Base-by-base conservation (phyloP, 2,329 filamentous ascomycete genomes). In the Leptographium radiaticola region DNA sequence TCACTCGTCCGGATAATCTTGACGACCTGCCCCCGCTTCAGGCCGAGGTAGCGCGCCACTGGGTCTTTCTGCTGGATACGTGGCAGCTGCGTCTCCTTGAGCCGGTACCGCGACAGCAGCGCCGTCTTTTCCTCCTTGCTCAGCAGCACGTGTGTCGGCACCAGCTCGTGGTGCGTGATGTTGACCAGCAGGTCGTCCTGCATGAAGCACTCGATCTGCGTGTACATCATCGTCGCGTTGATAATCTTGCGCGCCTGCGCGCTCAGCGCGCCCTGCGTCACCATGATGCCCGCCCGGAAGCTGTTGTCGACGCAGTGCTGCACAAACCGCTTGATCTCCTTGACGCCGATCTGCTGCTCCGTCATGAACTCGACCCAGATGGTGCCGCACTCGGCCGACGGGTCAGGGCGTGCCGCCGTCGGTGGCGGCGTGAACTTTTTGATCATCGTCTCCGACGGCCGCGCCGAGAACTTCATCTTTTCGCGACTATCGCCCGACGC, bases 1-100 rank as follows among this genome's bases (percentile, higher is more conserved):
- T 97, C 93, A 65, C 85, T 90, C 68, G 86, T 90, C 60, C 93
- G 79, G 64, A 98, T 96, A 63, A 98, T 98, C 80, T 98, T 98
- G 64, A 98, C 93, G 4, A 98, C 90, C 70, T 96, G 87, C 4
- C 90, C 89, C 66, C 90, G 80, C 74, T 87, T 86, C 66, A 98
- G 74, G 13, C 93, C 93, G 53, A 96, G 74, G 68, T 97, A 98
- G 63, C 86, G 84, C 31, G 93, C 88, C 52, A 98, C 89, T 4
- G 93, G 93, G 68, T 98, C 93, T 61, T 87, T 87, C 60, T 87
- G 80, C 69, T 95, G 81, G 63, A 98, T 95, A 54, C 93, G 80
- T 6, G 93, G 93, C 65, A 98, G 75, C 74, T 98, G 93, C 11
- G 89, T 96, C 77, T 98, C 93, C 81, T 96, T 97, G 68, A 98